phyloP scores from a whole-genome alignment of 208 protist species.

The Trichomonas tenax region DNA sequence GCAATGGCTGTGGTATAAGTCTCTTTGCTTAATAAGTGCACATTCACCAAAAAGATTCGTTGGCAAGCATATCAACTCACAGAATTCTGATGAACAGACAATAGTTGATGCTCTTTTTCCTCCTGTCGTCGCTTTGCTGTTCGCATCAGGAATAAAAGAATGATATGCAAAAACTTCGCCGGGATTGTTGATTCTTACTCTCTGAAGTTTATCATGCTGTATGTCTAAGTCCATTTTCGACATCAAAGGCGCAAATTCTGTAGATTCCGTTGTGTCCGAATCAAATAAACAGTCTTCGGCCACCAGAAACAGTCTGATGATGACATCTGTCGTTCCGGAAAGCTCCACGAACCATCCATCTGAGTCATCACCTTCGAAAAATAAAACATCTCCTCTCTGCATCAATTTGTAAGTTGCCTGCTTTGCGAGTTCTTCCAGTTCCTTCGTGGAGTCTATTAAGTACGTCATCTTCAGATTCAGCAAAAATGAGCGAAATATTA shows the following conservation, averaged over 20 bases:
- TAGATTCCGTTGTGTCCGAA: not conserved
- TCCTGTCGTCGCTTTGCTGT: not conserved
- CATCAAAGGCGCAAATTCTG: not conserved
- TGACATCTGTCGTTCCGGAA: not conserved
- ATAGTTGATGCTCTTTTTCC: not conserved
- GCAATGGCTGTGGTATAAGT: not conserved
- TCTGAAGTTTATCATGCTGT: not conserved
- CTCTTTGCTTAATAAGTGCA: not conserved
- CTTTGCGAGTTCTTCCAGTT: not conserved
- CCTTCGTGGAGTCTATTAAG: not conserved
- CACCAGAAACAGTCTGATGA: not conserved
- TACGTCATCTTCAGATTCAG: not conserved
- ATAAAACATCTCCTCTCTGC: not conserved
- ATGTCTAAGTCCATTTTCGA: not conserved
- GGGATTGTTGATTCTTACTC: not conserved
- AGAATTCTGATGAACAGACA: not conserved
- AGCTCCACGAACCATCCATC: not conserved
- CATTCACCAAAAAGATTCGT: not conserved
- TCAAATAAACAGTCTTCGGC: constrained; percentile 13
- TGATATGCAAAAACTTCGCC: not conserved
- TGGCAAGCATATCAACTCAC: not conserved
- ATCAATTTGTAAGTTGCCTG: not conserved
- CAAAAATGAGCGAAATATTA: not conserved
- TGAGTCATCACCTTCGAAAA: not conserved
- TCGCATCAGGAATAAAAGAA: not conserved